A percentile compares a stretch with the other conserved stretches of the same genome.
These are phyloP conservation scores for Cetraspora pellucida DNA, from an alignment of 192 early-diverging fungal genomes.

Conservation along the genomic window DNA sequence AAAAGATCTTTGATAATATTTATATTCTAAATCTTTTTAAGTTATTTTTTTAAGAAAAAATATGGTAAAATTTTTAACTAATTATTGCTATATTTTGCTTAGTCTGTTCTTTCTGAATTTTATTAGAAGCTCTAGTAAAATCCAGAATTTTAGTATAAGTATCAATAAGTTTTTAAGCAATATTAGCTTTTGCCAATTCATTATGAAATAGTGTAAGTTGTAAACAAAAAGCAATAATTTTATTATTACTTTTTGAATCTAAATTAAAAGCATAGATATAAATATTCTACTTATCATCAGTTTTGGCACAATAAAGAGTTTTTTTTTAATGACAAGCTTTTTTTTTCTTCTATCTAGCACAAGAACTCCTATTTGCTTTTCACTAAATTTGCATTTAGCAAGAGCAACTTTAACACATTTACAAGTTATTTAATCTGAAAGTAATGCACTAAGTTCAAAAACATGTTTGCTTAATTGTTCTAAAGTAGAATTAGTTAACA, in stretches of 20 bases:
- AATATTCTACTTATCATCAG: not conserved
- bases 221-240: not conserved
- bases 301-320: not conserved
- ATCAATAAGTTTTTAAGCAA: conserved; percentile 4
- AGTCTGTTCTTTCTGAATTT: conserved; percentile 11
- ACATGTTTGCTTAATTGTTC: not conserved
- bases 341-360: not conserved
- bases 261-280: not conserved
- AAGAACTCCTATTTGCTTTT: conserved; percentile 3
- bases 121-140: conserved; percentile 22
- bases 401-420: not conserved
- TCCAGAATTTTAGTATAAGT: not conserved
- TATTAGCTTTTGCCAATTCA: conserved; percentile 1
- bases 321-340: not conserved
- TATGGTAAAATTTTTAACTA: not conserved
- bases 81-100: not conserved
- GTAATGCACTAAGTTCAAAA: not conserved
- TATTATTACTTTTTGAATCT: not conserved
- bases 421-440: not conserved
- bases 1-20: not conserved
- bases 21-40: conserved; percentile 17
- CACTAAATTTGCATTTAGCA: not conserved
- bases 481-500: not conserved
- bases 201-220: not conserved
- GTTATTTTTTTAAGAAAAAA: conserved; percentile 8